Conservation (phyloP, 23 red algal genomes). For the Pyropia haitanensis region DNA sequence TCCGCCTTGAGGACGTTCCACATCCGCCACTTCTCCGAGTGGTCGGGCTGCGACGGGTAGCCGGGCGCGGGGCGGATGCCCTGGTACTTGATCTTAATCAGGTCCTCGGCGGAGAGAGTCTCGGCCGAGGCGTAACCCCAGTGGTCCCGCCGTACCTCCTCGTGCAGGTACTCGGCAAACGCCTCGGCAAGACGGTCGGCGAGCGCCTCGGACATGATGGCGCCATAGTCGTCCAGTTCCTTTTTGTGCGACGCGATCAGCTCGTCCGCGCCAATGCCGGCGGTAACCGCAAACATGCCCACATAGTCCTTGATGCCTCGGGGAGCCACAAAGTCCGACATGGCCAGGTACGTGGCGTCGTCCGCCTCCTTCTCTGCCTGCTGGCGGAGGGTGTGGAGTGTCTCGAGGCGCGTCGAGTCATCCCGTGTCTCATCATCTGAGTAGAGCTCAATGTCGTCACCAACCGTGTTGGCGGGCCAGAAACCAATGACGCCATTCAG, state of each 20-base stretch:
- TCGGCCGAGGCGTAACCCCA: slow-evolving; percentile 70
- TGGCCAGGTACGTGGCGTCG: slow-evolving; percentile 50
- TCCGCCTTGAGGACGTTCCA: slow-evolving; percentile 55
- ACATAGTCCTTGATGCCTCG: slow-evolving; percentile 67
- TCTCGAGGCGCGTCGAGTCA: slow-evolving; percentile 15
- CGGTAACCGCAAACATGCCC: slow-evolving; percentile 72
- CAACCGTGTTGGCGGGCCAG: slow-evolving; percentile 55
- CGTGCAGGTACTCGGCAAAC: slow-evolving; percentile 65
- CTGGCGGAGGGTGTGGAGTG: slow-evolving; percentile 51
- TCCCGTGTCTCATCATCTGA: slow-evolving; percentile 29
- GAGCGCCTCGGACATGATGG: slow-evolving; percentile 75
- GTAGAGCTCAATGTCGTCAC: slow-evolving; percentile 71
- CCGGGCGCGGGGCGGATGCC: slow-evolving; percentile 72
- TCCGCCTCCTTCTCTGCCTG: slow-evolving; percentile 75
- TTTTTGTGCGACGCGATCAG: slow-evolving; percentile 50
- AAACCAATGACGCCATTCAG: slow-evolving; percentile 47
- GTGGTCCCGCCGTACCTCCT: slow-evolving; percentile 46
- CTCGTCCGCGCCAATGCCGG: slow-evolving; percentile 55
- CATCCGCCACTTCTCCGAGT: slow-evolving; percentile 48
- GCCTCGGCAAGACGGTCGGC: slow-evolving; percentile 76
- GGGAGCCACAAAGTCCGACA: slow-evolving; percentile 64
- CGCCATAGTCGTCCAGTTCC: slow-evolving; percentile 51
- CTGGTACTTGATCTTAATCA: slow-evolving; percentile 72
- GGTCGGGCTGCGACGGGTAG: slow-evolving; percentile 69
- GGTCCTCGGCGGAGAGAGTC: slow-evolving; percentile 45